phyloP scores from a whole-genome alignment of 192 early-diverging fungal genomes.

The Entomortierella chlamydospora region DNA sequence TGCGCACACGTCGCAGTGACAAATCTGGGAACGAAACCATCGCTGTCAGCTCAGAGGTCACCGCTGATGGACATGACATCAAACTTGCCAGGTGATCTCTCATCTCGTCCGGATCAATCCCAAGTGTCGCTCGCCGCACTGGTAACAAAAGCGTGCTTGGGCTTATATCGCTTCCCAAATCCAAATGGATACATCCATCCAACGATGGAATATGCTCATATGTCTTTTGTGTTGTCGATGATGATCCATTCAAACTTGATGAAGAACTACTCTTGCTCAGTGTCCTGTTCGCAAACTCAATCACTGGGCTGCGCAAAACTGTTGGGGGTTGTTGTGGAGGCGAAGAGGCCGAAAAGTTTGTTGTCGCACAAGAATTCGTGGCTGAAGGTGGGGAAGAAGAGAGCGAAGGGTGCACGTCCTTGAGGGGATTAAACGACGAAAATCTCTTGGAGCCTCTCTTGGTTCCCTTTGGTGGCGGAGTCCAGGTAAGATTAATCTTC shows the following conservation, averaged over 20 bases:
- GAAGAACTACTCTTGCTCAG: slow-evolving; percentile 16
- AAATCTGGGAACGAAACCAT: slow-evolving; percentile 47
- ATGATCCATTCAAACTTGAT: slow-evolving; percentile 24
- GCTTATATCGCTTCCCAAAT: slow-evolving; percentile 35
- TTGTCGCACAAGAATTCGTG: slow-evolving; percentile 22
- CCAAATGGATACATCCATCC: slow-evolving; percentile 50
- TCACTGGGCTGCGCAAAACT: slow-evolving; percentile 5
- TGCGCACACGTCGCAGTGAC: slow-evolving; percentile 26
- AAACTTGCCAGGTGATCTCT: slow-evolving; percentile 22
- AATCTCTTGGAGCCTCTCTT: slow-evolving; percentile 50
- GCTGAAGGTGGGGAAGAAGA: background rate
- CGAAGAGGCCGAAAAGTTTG: background rate
- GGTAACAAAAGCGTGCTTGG: slow-evolving; percentile 43
- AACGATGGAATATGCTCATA: slow-evolving; percentile 43
- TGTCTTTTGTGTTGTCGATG: slow-evolving; percentile 22
- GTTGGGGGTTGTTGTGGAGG: background rate
- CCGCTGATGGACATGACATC: slow-evolving; percentile 22
- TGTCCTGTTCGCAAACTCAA: slow-evolving; percentile 14
- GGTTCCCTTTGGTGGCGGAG: slow-evolving; percentile 41
- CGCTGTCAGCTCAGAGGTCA: slow-evolving; percentile 25
- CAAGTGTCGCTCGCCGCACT: slow-evolving; percentile 28
- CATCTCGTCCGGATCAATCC: slow-evolving; percentile 42
- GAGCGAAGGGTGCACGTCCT: background rate
- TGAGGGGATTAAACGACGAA: slow-evolving; percentile 29
- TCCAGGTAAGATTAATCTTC: slow-evolving; percentile 53